A percentile compares a stretch with the other conserved stretches of the same genome.
Conservation (phyloP, 2,329 filamentous ascomycete species). For the Penicillium capsulatum region DNA sequence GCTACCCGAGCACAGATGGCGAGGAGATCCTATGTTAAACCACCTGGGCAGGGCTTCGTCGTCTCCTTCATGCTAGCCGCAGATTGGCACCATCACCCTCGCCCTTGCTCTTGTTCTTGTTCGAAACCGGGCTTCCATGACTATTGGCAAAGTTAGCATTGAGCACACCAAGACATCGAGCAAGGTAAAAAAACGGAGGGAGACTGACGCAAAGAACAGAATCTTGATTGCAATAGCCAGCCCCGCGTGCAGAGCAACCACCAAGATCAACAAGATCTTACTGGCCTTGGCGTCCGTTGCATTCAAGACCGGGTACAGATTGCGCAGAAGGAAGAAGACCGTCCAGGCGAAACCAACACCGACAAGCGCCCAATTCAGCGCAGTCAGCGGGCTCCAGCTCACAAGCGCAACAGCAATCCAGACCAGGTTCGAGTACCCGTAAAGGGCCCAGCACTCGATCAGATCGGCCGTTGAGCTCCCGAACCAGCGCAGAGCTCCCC, state of each 20-base stretch:
- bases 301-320: constrained; percentile 84
- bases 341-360: constrained; percentile 77
- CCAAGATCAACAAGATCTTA: constrained; percentile 78
- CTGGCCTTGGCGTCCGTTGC: constrained; percentile 89
- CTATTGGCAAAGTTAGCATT: constrained; percentile 56
- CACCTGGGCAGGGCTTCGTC: constrained; percentile 24
- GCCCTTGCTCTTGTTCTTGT: constrained; percentile 38
- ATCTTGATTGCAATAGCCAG: constrained; percentile 92
- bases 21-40: background rate
- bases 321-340: constrained; percentile 78
- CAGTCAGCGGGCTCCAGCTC: constrained; percentile 78
- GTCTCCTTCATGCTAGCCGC: constrained; percentile 20
- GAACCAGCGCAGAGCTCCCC: constrained; percentile 89
- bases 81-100: constrained; percentile 23
- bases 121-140: constrained; percentile 60
- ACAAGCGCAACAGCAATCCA: constrained; percentile 95
- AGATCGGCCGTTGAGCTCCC: constrained; percentile 89
- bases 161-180: background rate
- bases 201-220: constrained; percentile 76
- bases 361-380: constrained; percentile 92
- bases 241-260: constrained; percentile 82
- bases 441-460: constrained; percentile 90
- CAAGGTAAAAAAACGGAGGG: background rate
- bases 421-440: constrained; percentile 93
- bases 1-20: constrained; percentile 22